Evolutionary conservation across 345 rosid species (phyloP).

Genomic region (Camelina sativa): DNA sequence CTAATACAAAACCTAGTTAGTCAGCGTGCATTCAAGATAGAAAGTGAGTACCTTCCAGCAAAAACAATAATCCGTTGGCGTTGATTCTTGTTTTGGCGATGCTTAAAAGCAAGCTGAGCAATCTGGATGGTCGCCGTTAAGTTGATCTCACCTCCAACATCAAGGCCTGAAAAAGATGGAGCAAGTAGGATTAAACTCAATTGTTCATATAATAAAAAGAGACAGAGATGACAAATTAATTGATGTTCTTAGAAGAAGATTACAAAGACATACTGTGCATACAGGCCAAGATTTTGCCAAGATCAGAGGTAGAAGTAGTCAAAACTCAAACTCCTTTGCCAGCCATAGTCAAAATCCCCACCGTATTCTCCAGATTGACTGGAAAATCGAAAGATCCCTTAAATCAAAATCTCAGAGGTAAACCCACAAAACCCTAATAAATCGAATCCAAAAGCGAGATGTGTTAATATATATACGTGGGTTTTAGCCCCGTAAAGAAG

Average conservation of each 20-base stretch:
- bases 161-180: constrained; percentile 58
- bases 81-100: constrained; percentile 97
- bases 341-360: constrained; percentile 80
- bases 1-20: neutral
- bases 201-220: neutral
- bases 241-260: too few species aligned
- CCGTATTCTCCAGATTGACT: constrained; percentile 93
- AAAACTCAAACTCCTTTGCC: constrained; percentile 81
- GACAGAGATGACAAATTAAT: too few species aligned
- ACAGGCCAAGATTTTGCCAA: constrained; percentile 75
- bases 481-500: constrained; percentile 81
- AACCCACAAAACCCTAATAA: constrained; percentile 43
- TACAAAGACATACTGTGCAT: constrained; percentile 59
- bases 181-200: constrained; percentile 3
- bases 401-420: neutral
- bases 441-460: constrained; percentile 14
- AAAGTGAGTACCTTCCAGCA: constrained; percentile 79
- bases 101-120: constrained; percentile 97
- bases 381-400: constrained; percentile 29
- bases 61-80: constrained; percentile 93
- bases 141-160: constrained; percentile 92
- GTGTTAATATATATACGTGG: constrained; percentile 39
- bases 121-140: constrained; percentile 83
- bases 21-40: neutral
- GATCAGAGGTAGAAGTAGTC: constrained; percentile 79